Base-by-base conservation (phyloP, 192 early-diverging fungal species). In the Podila epicladia region DNA sequence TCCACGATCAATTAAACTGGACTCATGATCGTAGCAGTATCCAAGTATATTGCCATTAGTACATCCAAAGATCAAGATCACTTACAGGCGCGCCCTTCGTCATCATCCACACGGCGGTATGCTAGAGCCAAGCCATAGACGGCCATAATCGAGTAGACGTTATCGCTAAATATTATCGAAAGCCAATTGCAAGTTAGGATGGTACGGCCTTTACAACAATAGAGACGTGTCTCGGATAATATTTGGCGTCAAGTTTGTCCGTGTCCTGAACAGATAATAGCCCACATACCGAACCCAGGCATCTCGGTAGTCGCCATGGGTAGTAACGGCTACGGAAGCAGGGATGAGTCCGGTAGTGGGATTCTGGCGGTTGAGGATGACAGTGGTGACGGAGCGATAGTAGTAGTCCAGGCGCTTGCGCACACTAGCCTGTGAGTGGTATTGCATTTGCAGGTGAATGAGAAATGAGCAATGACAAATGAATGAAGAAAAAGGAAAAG, bases 301-400 rank as follows among this genome's bases (percentile, higher is more conserved):
- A 88, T 95, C 95, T n/a, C 90, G 84, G 73, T 95, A 94, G 83
- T 96, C 91, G 32, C 95, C 95, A 73, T 96, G 95, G 3, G 89
- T 92, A 11, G 94, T 96, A 26, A 96, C 89, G 32, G 95, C 95
- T 19, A 94, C 92, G 4, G 93, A 94, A 13, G 95, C 95, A 9
- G 94, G 95, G 63, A 96, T 95, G 83, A 96, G 85, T 22, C 95
- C 95, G 15, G 92, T 95, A 22, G 90, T 90, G 7, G 93, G 88
- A 72, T 95, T 93, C 80, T 95, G 94, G 17, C 92, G 83, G 24
- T 92, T 87, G 33, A 96, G 84, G 78, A 95, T 95, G 51, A 93
- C 93, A 32, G 88, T 75, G 22, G 89, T 87, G 58, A 95, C 89
- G 41, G 90, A 90, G 17, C 90, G 83, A 65, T 94, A 95, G 82